phyloP scores from a whole-genome alignment of 768 basidiomycete genomes.

The Pleurotus platypus region DNA sequence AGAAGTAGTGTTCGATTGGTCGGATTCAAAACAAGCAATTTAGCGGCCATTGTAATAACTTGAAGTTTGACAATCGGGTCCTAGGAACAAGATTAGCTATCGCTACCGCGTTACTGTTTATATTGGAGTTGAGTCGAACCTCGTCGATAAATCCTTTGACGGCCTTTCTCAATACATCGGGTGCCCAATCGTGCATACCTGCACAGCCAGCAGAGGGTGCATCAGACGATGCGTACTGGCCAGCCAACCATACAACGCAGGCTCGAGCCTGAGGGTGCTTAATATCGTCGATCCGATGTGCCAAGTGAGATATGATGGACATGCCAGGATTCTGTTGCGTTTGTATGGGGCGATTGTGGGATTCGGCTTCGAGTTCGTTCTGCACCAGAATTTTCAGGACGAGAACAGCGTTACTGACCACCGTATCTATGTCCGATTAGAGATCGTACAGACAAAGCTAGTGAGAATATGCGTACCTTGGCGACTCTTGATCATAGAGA shows the following conservation, averaged over 20 bases:
- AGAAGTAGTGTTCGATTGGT: slow-evolving; percentile 44
- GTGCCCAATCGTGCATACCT: slow-evolving; percentile 75
- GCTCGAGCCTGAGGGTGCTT: slow-evolving; percentile 78
- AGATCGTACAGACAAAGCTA: neutral
- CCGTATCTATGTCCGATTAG: slow-evolving; percentile 45
- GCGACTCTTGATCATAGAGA: slow-evolving; percentile 73
- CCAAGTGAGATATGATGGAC: slow-evolving; percentile 75
- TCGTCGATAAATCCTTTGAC: slow-evolving; percentile 72
- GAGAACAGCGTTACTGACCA: slow-evolving; percentile 78
- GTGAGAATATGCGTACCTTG: slow-evolving; percentile 47
- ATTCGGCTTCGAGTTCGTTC: slow-evolving; percentile 42
- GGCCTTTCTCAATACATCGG: slow-evolving; percentile 82
- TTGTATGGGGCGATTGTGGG: slow-evolving; percentile 20
- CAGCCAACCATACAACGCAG: slow-evolving; percentile 90
- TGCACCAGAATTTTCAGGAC: slow-evolving; percentile 86
- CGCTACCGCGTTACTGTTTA: neutral
- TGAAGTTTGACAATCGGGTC: slow-evolving; percentile 74
- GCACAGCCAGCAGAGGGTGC: slow-evolving; percentile 36
- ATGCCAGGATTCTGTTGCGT: slow-evolving; percentile 38
- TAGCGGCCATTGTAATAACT: slow-evolving; percentile 80
- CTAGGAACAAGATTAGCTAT: slow-evolving; percentile 30
- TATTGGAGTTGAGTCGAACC: slow-evolving; percentile 34
- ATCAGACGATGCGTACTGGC: slow-evolving; percentile 67
- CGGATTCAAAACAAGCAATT: slow-evolving; percentile 72
- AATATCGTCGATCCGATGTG: slow-evolving; percentile 75